Base-by-base conservation (phyloP, 2,329 filamentous ascomycete species). In the Sclerotinia nivalis region DNA sequence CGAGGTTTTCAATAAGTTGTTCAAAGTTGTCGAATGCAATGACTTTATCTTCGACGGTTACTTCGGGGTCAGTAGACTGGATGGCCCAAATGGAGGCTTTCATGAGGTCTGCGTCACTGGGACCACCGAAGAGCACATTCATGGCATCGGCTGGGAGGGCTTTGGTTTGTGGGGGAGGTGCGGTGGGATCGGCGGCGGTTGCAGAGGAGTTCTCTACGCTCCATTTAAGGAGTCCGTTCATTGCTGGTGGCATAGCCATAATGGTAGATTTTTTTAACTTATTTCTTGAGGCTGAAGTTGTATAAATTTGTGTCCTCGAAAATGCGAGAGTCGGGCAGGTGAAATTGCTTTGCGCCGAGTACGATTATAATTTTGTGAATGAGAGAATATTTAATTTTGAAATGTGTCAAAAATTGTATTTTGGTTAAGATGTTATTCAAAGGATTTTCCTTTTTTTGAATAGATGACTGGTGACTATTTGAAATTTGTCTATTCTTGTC, bases 1-100 rank as follows among this genome's bases (percentile, higher is more conserved):
- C 96, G 76, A 98, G 88, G 73, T 88, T 89, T 83, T 97, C 93
- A 76, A 97, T 91, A 71, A 97, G 84, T 80, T 97, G 93, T 83
- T 97, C 94, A 73, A 97, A 91, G 82, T 97, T 97, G 86, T 97
- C 94, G 81, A 97, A 96, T 50, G 94, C 94, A 70, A 89, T 87
- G 68, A 96, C 82, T 80, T 92, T 93, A 81, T 93, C 88, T 56
- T 93, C 90, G 64, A 95, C 84, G 5, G 87, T 86, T 69, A 91
- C 83, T 69, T 90, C 85, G 12, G 88, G 82, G 75, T 87, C 84
- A 1, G 82, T 74, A 25, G 88, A 88, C 13, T 84, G 86, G 77
- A 97, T 90, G 69, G 91, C 88, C 40, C 86, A 85, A 89, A 99
- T 97, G 73, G 91, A 86, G 66, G 91, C 88, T 76, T 88, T 88